These are phyloP conservation scores for Thelonectria rubi DNA, from an alignment of 2,329 filamentous ascomycete genomes.

Conservation along the genomic window DNA sequence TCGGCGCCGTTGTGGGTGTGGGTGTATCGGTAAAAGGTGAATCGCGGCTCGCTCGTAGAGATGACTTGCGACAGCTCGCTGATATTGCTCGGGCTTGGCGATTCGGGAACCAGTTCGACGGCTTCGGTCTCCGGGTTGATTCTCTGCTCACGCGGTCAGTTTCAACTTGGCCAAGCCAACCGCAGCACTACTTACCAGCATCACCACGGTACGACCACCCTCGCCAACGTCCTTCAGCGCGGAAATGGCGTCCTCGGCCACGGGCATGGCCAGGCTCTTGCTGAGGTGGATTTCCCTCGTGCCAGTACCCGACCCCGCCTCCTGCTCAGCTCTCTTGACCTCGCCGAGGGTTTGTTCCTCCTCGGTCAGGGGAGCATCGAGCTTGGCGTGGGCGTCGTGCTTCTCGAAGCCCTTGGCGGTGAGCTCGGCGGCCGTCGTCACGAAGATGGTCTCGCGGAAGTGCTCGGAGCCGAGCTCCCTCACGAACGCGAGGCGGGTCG, in stretches of 20 bases:
- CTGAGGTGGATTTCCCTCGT: conserved; percentile 67
- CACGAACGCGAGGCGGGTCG: conserved; percentile 77
- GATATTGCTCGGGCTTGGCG: conserved; percentile 63
- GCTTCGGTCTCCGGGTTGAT: conserved; percentile 76
- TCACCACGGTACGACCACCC: conserved; percentile 64
- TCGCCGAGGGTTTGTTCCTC: conserved; percentile 77
- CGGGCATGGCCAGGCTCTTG: conserved; percentile 65
- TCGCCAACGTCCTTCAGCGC: conserved; percentile 68
- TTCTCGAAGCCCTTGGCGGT: conserved; percentile 74
- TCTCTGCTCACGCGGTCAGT: conserved; percentile 58
- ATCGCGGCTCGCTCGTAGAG: conserved; percentile 74
- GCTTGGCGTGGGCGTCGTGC: conserved; percentile 72
- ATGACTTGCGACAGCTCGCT: conserved; percentile 67
- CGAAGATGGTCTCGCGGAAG: conserved; percentile 80
- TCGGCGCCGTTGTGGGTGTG: conserved; percentile 64
- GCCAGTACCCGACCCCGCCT: conserved; percentile 74
- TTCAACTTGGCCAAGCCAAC: background rate
- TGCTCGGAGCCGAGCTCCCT: conserved; percentile 81
- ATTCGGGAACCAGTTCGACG: conserved; percentile 69
- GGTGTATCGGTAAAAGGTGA: conserved; percentile 78
- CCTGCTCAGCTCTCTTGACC: conserved; percentile 78
- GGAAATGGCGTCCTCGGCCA: conserved; percentile 69
- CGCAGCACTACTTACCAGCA: conserved; percentile 64
- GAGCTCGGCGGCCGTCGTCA: conserved; percentile 74
- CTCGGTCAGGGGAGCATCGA: conserved; percentile 78